These are phyloP conservation scores for Solanum chaucha DNA, from an alignment of 257 asterid species.

Conservation along the genomic window DNA sequence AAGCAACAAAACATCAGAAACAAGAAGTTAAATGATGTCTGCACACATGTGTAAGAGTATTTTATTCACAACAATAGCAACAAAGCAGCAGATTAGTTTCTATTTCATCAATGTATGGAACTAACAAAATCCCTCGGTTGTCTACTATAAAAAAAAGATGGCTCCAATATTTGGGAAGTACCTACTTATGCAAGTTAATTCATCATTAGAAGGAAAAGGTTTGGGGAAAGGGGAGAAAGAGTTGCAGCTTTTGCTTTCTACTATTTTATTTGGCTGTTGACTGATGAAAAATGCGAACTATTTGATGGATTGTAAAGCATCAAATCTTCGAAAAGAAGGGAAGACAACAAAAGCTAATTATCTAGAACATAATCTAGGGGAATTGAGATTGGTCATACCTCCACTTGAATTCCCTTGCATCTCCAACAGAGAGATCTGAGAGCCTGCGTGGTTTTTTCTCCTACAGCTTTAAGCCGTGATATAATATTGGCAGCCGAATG, in stretches of 20 bases:
- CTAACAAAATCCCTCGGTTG: neutral
- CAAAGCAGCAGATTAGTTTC: neutral
- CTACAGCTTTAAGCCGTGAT: conserved; percentile 80
- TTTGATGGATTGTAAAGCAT: neutral
- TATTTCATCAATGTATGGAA: neutral
- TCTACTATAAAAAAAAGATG: neutral
- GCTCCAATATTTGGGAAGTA: neutral
- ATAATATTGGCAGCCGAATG: conserved; percentile 86
- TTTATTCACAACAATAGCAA: neutral
- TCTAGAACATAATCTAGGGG: neutral
- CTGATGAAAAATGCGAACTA: neutral
- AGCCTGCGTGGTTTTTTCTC: conserved; percentile 89
- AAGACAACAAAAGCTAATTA: neutral
- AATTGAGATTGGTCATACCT: conserved; percentile 36
- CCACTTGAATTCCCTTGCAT: conserved; percentile 89
- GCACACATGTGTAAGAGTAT: neutral
- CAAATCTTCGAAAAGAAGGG: neutral
- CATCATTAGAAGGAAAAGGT: neutral
- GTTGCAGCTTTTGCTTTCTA: neutral
- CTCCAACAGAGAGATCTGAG: conserved; percentile 92
- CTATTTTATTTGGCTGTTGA: neutral
- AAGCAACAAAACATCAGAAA: neutral
- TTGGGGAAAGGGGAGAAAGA: neutral
- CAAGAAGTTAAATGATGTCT: neutral
- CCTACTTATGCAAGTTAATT: neutral